Percentiles rank a stretch among this genome's conserved stretches.
These are phyloP conservation scores for Colletotrichum gloeosporioides DNA, from an alignment of 2,329 filamentous ascomycete genomes.

Conservation along the genomic window DNA sequence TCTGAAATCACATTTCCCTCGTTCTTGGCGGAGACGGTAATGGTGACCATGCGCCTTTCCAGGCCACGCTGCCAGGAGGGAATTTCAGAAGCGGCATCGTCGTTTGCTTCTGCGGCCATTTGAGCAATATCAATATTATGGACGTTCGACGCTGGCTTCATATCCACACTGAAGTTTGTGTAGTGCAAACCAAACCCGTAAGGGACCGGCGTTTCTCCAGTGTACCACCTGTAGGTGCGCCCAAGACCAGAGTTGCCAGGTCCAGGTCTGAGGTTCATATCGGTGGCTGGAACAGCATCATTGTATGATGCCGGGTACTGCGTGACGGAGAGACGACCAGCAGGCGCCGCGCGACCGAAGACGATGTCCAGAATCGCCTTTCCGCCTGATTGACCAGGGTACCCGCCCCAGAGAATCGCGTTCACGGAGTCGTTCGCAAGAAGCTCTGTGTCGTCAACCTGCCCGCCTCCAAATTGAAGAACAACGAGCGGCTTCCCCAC, in stretches of 20 bases:
- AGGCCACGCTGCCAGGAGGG: not conserved
- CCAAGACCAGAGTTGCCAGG: conserved; percentile 46
- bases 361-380: conserved; percentile 59
- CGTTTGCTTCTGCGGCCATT: not conserved
- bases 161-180: conserved; percentile 51
- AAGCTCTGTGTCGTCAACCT: conserved; percentile 57
- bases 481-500: conserved; percentile 56
- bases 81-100: not conserved
- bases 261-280: conserved; percentile 56
- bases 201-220: conserved; percentile 47
- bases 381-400: conserved; percentile 66
- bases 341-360: conserved; percentile 53
- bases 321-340: conserved; percentile 59
- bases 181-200: conserved; percentile 66
- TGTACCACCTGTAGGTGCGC: conserved; percentile 65
- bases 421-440: conserved; percentile 51
- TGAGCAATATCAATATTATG: not conserved
- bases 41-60: conserved; percentile 25
- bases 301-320: conserved; percentile 60
- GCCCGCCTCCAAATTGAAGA: conserved; percentile 57
- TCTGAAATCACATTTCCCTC: conserved; percentile 51
- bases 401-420: conserved; percentile 62
- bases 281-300: conserved; percentile 54
- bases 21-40: conserved; percentile 52
- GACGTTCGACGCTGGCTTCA: not conserved